phyloP scores from a whole-genome alignment of 805 yeast species.

The Barnettozyma salicaria region DNA sequence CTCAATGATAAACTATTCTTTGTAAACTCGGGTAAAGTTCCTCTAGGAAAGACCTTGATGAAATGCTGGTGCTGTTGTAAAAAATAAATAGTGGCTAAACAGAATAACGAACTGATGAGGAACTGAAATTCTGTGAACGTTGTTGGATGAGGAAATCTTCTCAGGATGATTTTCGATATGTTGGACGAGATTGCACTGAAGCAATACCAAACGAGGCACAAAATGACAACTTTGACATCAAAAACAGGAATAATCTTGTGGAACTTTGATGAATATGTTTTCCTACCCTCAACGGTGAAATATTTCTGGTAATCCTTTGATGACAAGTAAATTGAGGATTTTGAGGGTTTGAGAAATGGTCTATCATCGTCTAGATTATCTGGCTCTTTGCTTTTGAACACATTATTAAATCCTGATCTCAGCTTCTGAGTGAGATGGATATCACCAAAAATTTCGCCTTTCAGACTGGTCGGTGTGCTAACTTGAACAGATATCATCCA shows the following conservation, averaged over 20 bases:
- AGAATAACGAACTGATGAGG: conserved; percentile 58
- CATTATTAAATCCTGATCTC: not conserved
- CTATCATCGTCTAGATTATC: not conserved
- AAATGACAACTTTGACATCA: conserved; percentile 37
- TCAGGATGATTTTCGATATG: conserved; percentile 71
- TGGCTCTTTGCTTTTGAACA: not conserved
- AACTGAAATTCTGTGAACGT: conserved; percentile 88
- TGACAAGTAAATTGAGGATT: conserved; percentile 21
- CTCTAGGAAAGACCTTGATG: conserved; percentile 36
- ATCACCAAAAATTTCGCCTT: conserved; percentile 5
- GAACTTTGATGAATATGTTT: conserved; percentile 9
- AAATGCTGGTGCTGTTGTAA: conserved; percentile 32
- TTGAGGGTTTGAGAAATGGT: conserved; percentile 22
- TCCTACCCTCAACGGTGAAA: conserved; percentile 21
- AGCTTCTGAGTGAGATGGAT: conserved; percentile 4
- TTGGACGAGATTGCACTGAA: conserved; percentile 77
- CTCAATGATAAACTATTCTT: conserved; percentile 20
- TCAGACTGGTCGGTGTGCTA: conserved; percentile 7
- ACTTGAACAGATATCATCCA: conserved; percentile 11
- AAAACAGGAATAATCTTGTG: conserved; percentile 27
- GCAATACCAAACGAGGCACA: conserved; percentile 77
- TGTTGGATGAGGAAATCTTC: conserved; percentile 70
- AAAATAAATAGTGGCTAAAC: conserved; percentile 38
- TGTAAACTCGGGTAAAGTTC: conserved; percentile 42
- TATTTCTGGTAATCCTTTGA: conserved; percentile 21